A percentile compares a stretch with the other conserved stretches of the same genome.
Conservation (phyloP, 2,329 filamentous ascomycete genomes). For the Venturia nashicola region DNA sequence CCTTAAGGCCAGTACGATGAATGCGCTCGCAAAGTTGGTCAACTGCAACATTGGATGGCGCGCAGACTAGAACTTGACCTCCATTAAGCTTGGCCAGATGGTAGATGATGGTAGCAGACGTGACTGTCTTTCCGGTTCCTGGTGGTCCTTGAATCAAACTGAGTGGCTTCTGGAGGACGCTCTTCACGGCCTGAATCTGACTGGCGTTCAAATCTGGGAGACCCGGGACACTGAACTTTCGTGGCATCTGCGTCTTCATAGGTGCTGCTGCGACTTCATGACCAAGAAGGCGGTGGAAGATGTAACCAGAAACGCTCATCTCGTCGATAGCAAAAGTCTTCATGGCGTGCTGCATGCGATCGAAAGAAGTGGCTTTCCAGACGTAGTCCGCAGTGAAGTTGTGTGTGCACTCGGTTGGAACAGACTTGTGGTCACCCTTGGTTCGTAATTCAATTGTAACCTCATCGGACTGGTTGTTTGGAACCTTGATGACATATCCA, state of each 20-base stretch:
- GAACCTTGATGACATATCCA: slow-evolving; percentile 98
- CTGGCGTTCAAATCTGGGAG: slow-evolving; percentile 90
- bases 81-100: slow-evolving; percentile 92
- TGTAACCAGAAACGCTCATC: slow-evolving; percentile 96
- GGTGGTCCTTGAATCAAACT: slow-evolving; percentile 95
- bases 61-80: slow-evolving; percentile 89
- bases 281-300: slow-evolving; percentile 92
- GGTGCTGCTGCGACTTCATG: slow-evolving; percentile 90
- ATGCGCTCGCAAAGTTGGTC: slow-evolving; percentile 97
- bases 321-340: slow-evolving; percentile 98
- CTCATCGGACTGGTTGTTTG: slow-evolving; percentile 97
- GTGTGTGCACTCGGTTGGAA: slow-evolving; percentile 90
- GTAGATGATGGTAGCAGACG: slow-evolving; percentile 96
- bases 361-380: slow-evolving; percentile 98
- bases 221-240: slow-evolving; percentile 91
- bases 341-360: slow-evolving; percentile 98
- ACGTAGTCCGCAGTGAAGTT: slow-evolving; percentile 99
- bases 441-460: slow-evolving; percentile 90
- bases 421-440: slow-evolving; percentile 89
- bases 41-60: slow-evolving; percentile 95
- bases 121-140: slow-evolving; percentile 96
- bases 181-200: slow-evolving; percentile 93
- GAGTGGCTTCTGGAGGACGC: slow-evolving; percentile 82
- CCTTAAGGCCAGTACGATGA: slow-evolving; percentile 87
- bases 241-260: slow-evolving; percentile 90